phyloP scores from a whole-genome alignment of 192 early-diverging fungal genomes.

The Oehlia diaphana region DNA sequence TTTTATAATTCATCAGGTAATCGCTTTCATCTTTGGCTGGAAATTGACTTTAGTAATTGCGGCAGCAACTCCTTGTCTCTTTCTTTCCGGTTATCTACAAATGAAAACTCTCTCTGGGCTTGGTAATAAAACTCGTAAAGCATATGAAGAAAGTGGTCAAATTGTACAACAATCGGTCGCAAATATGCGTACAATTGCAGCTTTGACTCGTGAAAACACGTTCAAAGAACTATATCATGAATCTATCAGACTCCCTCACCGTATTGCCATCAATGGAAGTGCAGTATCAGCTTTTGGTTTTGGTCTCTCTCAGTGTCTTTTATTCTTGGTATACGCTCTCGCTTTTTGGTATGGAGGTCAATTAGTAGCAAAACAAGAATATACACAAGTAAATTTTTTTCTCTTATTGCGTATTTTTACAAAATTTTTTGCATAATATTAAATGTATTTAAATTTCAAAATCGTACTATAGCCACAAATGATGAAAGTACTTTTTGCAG shows the following conservation, averaged over 20 bases:
- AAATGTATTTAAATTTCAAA: neutral
- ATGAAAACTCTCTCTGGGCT: conserved; percentile 33
- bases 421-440: conserved; percentile 14
- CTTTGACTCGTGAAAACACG: conserved; percentile 68
- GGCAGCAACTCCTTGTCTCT: conserved; percentile 22
- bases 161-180: conserved; percentile 81
- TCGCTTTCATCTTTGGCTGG: conserved; percentile 26
- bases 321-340: conserved; percentile 73
- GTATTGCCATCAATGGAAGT: conserved; percentile 61
- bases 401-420: conserved; percentile 6
- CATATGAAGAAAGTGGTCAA: conserved; percentile 76
- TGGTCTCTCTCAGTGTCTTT: conserved; percentile 65
- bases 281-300: conserved; percentile 66
- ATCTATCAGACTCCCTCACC: conserved; percentile 66
- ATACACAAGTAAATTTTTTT: conserved; percentile 23
- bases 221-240: conserved; percentile 66
- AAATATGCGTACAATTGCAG: conserved; percentile 81
- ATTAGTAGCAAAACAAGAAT: conserved; percentile 52
- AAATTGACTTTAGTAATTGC: conserved; percentile 25
- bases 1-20: neutral
- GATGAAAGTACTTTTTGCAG: conserved; percentile 73
- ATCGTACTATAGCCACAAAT: conserved; percentile 36
- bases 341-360: conserved; percentile 75
- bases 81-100: conserved; percentile 49
- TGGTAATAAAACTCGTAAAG: conserved; percentile 53